A percentile compares a stretch with the other conserved stretches of the same genome.
Evolutionary conservation across 768 basidiomycete genomes (phyloP).

Genomic region (Russula foetens): DNA sequence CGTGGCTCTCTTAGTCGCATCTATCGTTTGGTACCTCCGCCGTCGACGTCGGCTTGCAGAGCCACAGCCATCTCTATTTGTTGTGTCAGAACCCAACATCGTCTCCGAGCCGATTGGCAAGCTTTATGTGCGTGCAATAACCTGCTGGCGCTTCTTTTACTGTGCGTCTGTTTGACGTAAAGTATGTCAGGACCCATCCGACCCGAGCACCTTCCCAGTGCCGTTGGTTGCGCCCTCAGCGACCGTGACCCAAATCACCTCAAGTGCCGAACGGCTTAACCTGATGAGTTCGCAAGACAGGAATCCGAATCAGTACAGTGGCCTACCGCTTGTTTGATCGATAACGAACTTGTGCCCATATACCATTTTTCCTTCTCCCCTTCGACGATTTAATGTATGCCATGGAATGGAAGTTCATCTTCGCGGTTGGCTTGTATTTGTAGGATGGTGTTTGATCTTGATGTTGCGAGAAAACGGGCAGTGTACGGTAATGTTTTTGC

Average conservation of each 20-base stretch:
- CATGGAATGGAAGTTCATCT: too few species aligned
- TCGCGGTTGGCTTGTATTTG: too few species aligned
- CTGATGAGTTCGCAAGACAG: neutral
- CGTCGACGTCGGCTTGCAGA: neutral
- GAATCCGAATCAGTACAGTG: neutral
- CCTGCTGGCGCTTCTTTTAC: neutral
- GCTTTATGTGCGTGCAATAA: neutral
- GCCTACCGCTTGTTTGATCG: constrained; percentile 6
- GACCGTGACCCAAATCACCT: neutral
- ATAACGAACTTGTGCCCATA: neutral
- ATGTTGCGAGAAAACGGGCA: too few species aligned
- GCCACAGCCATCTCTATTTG: constrained; percentile 9
- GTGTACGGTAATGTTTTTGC: too few species aligned
- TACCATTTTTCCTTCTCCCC: neutral
- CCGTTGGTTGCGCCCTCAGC: neutral
- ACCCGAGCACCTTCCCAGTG: neutral
- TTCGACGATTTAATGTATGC: too few species aligned
- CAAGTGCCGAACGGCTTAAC: neutral
- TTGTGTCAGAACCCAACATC: neutral
- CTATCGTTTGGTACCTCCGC: neutral
- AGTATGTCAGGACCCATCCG: neutral
- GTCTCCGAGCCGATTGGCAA: neutral
- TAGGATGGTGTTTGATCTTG: too few species aligned
- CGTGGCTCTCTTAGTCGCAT: neutral
- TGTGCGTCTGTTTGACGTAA: neutral